Evolutionary conservation across 2,329 filamentous ascomycete species (phyloP), one percentile per base, ranked within the genome.

Genomic region (Uncinocarpus reesii): DNA sequence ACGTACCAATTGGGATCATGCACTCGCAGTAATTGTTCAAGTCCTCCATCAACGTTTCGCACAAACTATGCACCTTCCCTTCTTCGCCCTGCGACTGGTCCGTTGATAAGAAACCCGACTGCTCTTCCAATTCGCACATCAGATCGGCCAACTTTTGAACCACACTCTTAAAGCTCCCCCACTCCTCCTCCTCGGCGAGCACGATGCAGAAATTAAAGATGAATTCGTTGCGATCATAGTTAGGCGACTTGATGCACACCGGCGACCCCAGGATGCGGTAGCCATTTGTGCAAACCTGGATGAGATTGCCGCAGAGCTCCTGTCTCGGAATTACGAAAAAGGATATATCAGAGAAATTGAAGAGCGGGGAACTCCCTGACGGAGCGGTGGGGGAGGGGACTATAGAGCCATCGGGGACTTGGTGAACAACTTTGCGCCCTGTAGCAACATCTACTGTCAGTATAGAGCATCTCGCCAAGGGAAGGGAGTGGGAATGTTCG

Each of bases 141-240:
- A 92, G 80, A 53, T 83, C 77, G 1, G 90, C 92, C 43, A 96
- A 74, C 58, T 94, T 86, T 55, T 84, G 75, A 47, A 95, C 87
- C 26, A 96, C 85, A 54, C 81, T 82, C 65, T 89, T 86, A 64
- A 87, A 94, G 28, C 82, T 83, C 42, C 78, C 78, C 63, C 84
- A 84, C 60, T 93, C 85, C 11, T 76, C 72, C 28, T 76, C 71
- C 49, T 80, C 77, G 43, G 84, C 78, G 42, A 95, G 74, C 23
- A 95, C 83, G 37, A 96, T 73, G 51, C 87, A 88, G 62, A 96
- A 95, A 66, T 96, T 96, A 78, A 96, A 98, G 62, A 95, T 95
- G 72, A 95, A 96, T 66, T 94, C 86, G 67, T 95, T 95, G 50
- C 92, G 83, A 60, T 84, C 80, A 62, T 96, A 95, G 57, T 83